Evolutionary conservation across 495 filamentous ascomycete genomes (phyloP), one percentile per base, ranked within the genome.

Genomic region (Penicillium parvum): DNA sequence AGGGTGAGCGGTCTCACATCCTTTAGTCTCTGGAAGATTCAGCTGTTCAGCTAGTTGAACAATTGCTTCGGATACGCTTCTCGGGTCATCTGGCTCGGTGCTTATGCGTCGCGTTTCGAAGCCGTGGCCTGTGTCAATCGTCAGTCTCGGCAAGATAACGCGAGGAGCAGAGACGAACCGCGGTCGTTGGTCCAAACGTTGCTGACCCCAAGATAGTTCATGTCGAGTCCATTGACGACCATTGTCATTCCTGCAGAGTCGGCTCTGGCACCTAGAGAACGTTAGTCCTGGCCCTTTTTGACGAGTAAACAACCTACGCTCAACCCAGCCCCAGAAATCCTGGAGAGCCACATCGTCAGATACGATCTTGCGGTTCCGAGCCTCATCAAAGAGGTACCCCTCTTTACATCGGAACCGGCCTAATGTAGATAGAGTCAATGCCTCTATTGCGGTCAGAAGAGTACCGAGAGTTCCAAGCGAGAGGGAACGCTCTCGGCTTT

Each of bases 141-240:
- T 38, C 17, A 58, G 57, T 50, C 29, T 54, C 12, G 22, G 17
- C 12, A 12, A 23, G 18, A 4, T 3, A 32, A 14, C 12, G 25
- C 4, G 19, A 6, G 2, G 7, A 3, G 16, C 5, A 3, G 16
- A 20, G 27, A 47, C 72, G 33, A 58, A 83, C 86, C 82, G 36
- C 89, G 59, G 25, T 86, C 73, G 52, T 86, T 84, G 21, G 68
- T 82, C 90, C 90, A 96, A 11, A 96, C 77, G 26, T 76, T 77
- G 40, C 77, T 71, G 29, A 97, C 82, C 3, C 92, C 92, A 56
- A 96, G 61, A 59, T 88, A 98, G 53, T 83, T 89, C 28, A 96
- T 60, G 52, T 96, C 92, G 5, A 95, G 62, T 1, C 76, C 71
- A 28, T 81, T 73, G n/a, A 77, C 66, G 32, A 86, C 73, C 87